Evolutionary conservation across 208 protist species (phyloP).

Genomic region (Wallacemonas sp.): DNA sequence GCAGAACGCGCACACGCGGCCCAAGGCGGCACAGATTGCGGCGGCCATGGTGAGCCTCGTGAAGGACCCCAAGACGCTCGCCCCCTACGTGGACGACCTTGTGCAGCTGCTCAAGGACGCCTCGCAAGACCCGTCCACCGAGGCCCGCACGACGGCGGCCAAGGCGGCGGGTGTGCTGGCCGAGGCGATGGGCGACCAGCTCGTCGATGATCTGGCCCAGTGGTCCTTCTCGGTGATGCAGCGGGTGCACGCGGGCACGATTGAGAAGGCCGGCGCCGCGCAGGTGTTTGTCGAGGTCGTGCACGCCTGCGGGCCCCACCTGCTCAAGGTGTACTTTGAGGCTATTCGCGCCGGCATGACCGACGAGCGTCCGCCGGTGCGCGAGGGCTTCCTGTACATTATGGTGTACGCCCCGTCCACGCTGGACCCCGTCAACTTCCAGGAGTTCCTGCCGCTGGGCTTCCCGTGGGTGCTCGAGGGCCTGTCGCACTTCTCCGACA

Average conservation of each 20-base stretch:
- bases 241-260: slow-evolving; percentile 57
- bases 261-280: slow-evolving; percentile 92
- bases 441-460: slow-evolving; percentile 74
- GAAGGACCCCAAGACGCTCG: slow-evolving; percentile 76
- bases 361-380: slow-evolving; percentile 79
- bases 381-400: slow-evolving; percentile 93
- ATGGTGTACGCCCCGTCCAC: slow-evolving; percentile 92
- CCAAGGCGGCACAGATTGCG: slow-evolving; percentile 93
- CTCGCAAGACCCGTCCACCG: slow-evolving; percentile 82
- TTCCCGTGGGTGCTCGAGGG: slow-evolving; percentile 91
- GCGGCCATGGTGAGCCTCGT: slow-evolving; percentile 89
- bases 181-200: slow-evolving; percentile 62
- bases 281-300: slow-evolving; percentile 92
- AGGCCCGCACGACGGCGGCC: slow-evolving; percentile 85
- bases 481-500: slow-evolving; percentile 90
- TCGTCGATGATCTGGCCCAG: slow-evolving; percentile 69
- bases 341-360: slow-evolving; percentile 75
- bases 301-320: slow-evolving; percentile 57
- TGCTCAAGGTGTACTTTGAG: slow-evolving; percentile 68
- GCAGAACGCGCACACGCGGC: slow-evolving; percentile 69
- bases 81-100: slow-evolving; percentile 86
- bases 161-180: slow-evolving; percentile 85
- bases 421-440: slow-evolving; percentile 65
- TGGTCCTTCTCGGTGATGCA: slow-evolving; percentile 86
- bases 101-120: slow-evolving; percentile 84